Base-by-base conservation (phyloP, 805 yeast genomes). In the Myxozyma vanderwaltii region DNA sequence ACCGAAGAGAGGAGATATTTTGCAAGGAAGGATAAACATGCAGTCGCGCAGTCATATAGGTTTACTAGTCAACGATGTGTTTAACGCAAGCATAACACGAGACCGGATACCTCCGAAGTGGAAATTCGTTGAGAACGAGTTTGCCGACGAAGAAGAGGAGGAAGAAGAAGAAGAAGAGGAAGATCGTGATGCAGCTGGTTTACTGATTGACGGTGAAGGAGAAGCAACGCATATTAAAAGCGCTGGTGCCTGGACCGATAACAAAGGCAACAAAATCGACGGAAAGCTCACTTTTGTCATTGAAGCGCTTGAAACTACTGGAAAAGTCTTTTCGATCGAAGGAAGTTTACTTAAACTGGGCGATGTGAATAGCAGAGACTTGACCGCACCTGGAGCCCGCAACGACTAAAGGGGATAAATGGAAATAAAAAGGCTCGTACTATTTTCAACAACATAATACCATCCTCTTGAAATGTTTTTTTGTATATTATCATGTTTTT, bases 21-120 rank as follows among this genome's bases (percentile, higher is more conserved):
- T 94, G 19, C 95, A 91, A 72, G 99, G 99, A 12, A 81, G 85
- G 78, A 81, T 87, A 55, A 90, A 89, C 76, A 85, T 92, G 82
- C 97, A 92, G 76, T 86, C 96, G 2, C 96, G 96, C 17, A 86
- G 96, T 6, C 99, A 94, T 71, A 87, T 94, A 68, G 98, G 97
- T 61, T 78, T 94, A 61, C 80, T 94, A 65, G 79, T 94, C 51
- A 91, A 89, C 72, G 98, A 94, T 75, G 89, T 96, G 0, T 94
- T 94, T 77, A 94, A 94, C 75, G 97, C 97, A 23, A 85, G 92
- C 47, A 89, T 94, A 63, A 89, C 88, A 74, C 85, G 88, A 71
- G 85, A 81, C 70, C 85, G 84, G 67, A 91, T 94, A 61, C 99
- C 99, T n/a, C 75, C 77, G 43, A 81, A 78, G 48, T 94, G 99